Evolutionary conservation across 78 protist species (phyloP), one percentile per base, ranked within the genome.

Genomic region (Protostelium mycophagum): DNA sequence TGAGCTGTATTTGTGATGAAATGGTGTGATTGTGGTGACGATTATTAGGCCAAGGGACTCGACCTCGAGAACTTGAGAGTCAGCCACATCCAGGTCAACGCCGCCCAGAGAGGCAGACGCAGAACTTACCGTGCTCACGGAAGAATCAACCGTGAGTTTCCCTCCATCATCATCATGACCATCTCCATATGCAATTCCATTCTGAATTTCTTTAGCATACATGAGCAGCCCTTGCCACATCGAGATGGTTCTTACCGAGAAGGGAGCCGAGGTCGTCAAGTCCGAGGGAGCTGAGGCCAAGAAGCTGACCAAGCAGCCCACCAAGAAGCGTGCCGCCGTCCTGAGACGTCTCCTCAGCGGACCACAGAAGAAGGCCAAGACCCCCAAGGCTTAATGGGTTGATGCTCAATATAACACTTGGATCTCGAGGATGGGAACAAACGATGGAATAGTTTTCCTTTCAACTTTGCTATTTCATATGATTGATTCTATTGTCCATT

Each of bases 61-160:
- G 95, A 97, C 51, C 73, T 63, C 37, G 93, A 93, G 29, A 87
- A 90, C 34, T 88, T 97, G 36, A 83, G 28, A 34, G 89, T 98
- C 85, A 88, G 89, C 0, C 98, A 97, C 96, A 91, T 96, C 87
- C 95, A 92, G 91, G 99, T 97, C 88, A 91, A 97, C 93, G 92
- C 86, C 35, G 99, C 99, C 83, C 96, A 93, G 84, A 88, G 94
- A 91, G 92, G 89, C 91, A 92, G 99, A 89, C 90, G 99, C 83
- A 88, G 99, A 83, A 97, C 99, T 38, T 98, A 96, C 98, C 95
- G 99, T 86, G 99, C 99, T 63, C 99, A 98, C 95, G 99, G 99
- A 90, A 93, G 99, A 36, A 97, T 98, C 93, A 97, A 96, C 90
- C 98, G 93, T 91, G 37, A 84, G 89, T 91, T 28, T 90, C 28